Evolutionary conservation across 495 filamentous ascomycete species (phyloP), one percentile per base, ranked within the genome.

Genomic region (Aspergillus funiculosus): DNA sequence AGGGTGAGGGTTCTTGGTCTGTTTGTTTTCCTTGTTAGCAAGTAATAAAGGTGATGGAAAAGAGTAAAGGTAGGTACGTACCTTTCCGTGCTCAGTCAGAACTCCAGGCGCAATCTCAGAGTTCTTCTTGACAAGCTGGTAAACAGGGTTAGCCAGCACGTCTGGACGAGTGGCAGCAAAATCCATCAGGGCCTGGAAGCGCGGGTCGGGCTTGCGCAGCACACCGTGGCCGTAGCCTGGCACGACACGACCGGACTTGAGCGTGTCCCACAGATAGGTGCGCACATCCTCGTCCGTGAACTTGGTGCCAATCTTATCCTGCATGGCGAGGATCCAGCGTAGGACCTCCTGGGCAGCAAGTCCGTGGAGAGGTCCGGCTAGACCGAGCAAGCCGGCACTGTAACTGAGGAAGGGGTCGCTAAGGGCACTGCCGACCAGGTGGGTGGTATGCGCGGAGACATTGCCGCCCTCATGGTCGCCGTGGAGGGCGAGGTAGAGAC

Each of bases 201-300:
- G 83, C 4, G 92, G 92, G 59, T 98, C 92, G 15, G 92, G 90
- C 74, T 95, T 96, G 63, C 92, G 86, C 36, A 98, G 81, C 18
- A 98, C 94, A 39, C 91, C 92, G 69, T 98, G 92, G n/a, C 92
- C 92, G 68, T 96, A 98, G 8, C 92, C 92, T 1, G 92, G 92
- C 22, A 98, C 82, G 21, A 98, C 92, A 43, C 89, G 89, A 47
- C 94, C 94, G 21, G 88, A 91, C 57, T 90, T 90, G 47, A 98
- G 83, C 1, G 89, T 90, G 11, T 73, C 72, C 92, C 92, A 98
- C 48, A 98, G 82, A 70, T 96, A 97, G 46, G 80, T 75, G 53
- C 82, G 81, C 42, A 98, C 80, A 56, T 89, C 83, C 26, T 80
- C 60, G 52, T 91, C 86, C 7, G 80, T 81, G 74, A 88, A 89